phyloP scores from a whole-genome alignment of 352 stramenopile genomes.

The Pythium rhizo-oryzae region DNA sequence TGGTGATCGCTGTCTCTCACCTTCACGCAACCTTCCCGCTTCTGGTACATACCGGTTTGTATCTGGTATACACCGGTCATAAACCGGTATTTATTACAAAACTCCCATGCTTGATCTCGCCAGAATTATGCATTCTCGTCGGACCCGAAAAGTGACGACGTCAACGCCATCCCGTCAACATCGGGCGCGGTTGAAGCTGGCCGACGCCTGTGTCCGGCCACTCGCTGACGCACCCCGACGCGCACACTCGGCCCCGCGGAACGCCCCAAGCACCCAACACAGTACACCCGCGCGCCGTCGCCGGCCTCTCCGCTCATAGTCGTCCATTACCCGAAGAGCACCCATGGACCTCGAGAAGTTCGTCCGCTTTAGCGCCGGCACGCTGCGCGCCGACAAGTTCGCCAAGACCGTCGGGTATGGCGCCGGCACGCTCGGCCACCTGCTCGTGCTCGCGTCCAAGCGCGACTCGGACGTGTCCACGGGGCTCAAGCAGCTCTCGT shows the following conservation, averaged over 20 bases:
- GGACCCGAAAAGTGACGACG: conserved; percentile 23
- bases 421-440: conserved; percentile 50
- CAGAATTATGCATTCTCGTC: conserved; percentile 17
- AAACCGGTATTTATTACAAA: not conserved
- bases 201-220: not conserved
- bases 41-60: not conserved
- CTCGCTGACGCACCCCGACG: conserved; percentile 18
- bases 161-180: conserved; percentile 29
- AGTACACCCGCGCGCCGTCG: not conserved
- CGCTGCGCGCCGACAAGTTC: conserved; percentile 75
- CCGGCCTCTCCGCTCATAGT: too few relatives aligned
- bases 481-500: conserved; percentile 65
- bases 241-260: not conserved
- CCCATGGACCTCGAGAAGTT: conserved; percentile 77
- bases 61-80: not conserved
- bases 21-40: not conserved
- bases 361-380: conserved; percentile 57
- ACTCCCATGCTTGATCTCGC: not conserved
- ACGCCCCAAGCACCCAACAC: not conserved
- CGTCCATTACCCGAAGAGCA: conserved; percentile 1
- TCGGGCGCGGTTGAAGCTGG: conserved; percentile 28
- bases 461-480: conserved; percentile 55
- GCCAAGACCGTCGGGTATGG: conserved; percentile 86
- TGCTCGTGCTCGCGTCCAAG: conserved; percentile 52
- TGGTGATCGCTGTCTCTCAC: conserved; percentile 6